Conservation (phyloP, 75 land plant species). For the Larix kaempferi region DNA sequence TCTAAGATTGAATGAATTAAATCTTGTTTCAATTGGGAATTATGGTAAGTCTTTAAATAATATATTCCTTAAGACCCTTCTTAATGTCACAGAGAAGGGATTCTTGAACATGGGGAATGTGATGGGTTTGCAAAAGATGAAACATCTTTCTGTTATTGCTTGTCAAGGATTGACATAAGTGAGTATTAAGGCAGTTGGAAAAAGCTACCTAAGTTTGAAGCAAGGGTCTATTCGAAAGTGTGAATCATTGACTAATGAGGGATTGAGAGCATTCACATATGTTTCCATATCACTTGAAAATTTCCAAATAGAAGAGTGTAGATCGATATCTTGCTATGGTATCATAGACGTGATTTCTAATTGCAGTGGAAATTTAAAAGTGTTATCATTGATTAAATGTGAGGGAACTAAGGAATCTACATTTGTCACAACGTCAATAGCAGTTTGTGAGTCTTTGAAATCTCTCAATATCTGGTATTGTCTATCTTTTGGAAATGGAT, state of each 20-base stretch:
- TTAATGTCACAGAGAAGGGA: conserved; percentile 23
- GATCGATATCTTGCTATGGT: conserved; percentile 14
- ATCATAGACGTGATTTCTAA: conserved; percentile 19
- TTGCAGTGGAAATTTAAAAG: conserved; percentile 18
- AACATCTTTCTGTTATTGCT: conserved; percentile 30
- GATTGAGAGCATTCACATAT: not conserved
- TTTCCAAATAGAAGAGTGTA: conserved; percentile 14
- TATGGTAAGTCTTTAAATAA: conserved; percentile 15
- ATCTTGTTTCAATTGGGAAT: conserved; percentile 26
- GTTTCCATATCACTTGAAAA: not conserved
- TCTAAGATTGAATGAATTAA: conserved; percentile 17
- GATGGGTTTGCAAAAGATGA: conserved; percentile 6
- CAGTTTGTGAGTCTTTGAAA: conserved; percentile 23
- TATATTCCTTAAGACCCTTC: conserved; percentile 25
- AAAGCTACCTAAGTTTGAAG: conserved; percentile 3
- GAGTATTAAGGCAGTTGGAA: conserved; percentile 9
- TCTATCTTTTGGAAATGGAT: conserved; percentile 19
- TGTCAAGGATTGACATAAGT: conserved; percentile 64
- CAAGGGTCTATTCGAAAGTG: not conserved
- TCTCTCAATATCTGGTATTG: conserved; percentile 30
- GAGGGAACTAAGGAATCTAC: conserved; percentile 13
- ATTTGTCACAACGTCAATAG: conserved; percentile 7
- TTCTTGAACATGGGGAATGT: conserved; percentile 11
- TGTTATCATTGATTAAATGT: conserved; percentile 31
- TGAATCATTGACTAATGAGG: not conserved